Conservation (phyloP, 2,329 filamentous ascomycete genomes). For the Teratosphaeria epicoccoides region DNA sequence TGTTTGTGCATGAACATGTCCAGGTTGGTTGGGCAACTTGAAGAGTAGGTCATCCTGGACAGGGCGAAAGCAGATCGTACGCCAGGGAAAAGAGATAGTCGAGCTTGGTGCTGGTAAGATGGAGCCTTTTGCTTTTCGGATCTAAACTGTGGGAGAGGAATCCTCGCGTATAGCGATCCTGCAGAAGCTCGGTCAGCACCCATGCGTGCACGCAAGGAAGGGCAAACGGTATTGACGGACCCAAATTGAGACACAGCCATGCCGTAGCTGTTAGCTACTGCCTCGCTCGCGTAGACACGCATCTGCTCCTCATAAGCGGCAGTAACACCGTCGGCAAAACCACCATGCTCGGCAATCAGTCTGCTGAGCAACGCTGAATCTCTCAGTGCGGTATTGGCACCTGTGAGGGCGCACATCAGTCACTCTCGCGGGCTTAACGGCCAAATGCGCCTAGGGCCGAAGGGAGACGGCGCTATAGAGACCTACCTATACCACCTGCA, state of each 20-base stretch:
- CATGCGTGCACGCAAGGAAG: not conserved
- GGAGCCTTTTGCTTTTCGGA: not conserved
- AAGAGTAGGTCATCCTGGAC: not conserved
- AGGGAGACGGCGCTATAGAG: no score
- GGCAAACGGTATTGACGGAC: not conserved
- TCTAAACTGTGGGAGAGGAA: not conserved
- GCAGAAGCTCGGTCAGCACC: not conserved
- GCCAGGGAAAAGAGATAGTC: not conserved
- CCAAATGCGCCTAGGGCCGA: no score
- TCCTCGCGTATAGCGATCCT: not conserved
- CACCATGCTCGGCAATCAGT: constrained; percentile 43
- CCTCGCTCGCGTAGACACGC: constrained; percentile 44
- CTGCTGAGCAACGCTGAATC: constrained; percentile 46
- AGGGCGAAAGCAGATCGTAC: not conserved
- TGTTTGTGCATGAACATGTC: no score
- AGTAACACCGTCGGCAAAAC: constrained; percentile 32
- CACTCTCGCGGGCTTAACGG: not conserved
- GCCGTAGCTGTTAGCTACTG: constrained; percentile 45
- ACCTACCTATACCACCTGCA: no score
- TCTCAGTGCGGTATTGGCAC: constrained; percentile 47
- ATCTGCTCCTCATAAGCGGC: constrained; percentile 30
- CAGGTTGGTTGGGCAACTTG: no score
- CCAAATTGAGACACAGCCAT: constrained; percentile 35
- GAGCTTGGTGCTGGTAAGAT: not conserved
- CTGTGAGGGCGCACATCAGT: constrained; percentile 43